Evolutionary conservation across 108 stramenopile genomes (phyloP).

Genomic region (Asterionellopsis glacialis): DNA sequence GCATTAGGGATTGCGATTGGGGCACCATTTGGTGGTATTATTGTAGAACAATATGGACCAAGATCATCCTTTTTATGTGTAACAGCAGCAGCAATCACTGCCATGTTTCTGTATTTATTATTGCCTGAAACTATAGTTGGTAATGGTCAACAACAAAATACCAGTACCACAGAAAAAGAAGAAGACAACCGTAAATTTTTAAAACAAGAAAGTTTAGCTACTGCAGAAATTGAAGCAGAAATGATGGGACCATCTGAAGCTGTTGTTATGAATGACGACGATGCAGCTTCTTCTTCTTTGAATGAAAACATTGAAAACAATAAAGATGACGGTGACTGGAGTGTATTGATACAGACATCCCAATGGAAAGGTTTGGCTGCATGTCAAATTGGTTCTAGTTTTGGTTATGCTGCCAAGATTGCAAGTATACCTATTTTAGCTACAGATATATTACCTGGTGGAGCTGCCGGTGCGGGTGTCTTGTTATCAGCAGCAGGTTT

Average conservation of each 20-base stretch:
- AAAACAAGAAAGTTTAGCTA: neutral
- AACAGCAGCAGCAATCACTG: conserved; percentile 50
- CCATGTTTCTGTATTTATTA: conserved; percentile 45
- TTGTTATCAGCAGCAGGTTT: conserved; percentile 67
- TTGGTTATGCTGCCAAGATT: conserved; percentile 78
- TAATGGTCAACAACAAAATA: neutral
- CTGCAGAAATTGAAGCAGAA: neutral
- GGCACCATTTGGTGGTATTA: conserved; percentile 58
- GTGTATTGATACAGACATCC: conserved; percentile 26
- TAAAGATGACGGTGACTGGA: conserved; percentile 38
- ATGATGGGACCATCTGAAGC: neutral
- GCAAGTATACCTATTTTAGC: conserved; percentile 66
- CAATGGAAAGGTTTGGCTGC: conserved; percentile 58
- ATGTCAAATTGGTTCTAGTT: conserved; percentile 54
- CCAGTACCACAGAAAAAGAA: neutral
- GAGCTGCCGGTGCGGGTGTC: conserved; percentile 56
- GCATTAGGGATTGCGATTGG: conserved; percentile 73
- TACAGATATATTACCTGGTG: conserved; percentile 41
- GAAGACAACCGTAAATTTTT: neutral
- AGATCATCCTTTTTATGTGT: conserved; percentile 66
- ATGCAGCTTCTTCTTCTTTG: neutral
- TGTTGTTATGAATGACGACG: neutral
- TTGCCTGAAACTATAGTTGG: conserved; percentile 56
- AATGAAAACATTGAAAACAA: neutral
- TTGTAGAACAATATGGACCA: conserved; percentile 57